Conservation (phyloP, 495 filamentous ascomycete species). For the Xylaria cubensis region DNA sequence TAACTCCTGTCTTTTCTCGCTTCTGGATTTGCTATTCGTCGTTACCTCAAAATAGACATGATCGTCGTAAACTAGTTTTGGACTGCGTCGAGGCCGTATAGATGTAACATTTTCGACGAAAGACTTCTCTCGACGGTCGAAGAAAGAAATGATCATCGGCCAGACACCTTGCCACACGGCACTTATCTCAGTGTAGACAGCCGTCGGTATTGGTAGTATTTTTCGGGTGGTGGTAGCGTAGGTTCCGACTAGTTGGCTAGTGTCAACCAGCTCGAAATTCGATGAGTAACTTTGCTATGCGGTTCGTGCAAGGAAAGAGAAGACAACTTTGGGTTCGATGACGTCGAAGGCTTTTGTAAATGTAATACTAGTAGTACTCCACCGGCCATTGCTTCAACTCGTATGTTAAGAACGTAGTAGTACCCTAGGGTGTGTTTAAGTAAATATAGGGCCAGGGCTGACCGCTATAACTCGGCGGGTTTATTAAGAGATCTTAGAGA, state of each 20-base stretch:
- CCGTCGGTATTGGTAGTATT: not conserved
- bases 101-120: not conserved
- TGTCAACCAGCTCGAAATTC: not conserved
- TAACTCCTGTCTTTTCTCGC: not conserved
- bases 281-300: not conserved
- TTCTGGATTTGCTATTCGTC: not conserved
- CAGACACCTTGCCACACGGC: slow-evolving; percentile 17
- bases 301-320: slow-evolving; percentile 3
- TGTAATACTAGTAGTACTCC: not conserved
- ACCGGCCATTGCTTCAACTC: not conserved
- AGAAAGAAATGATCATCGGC: slow-evolving; percentile 22
- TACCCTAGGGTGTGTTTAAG: slow-evolving; percentile 9
- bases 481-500: not conserved
- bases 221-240: not conserved
- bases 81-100: slow-evolving; percentile 9
- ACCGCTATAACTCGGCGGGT: not conserved
- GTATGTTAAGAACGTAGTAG: not conserved
- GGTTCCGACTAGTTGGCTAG: not conserved
- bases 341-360: slow-evolving; percentile 21
- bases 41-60: slow-evolving; percentile 7
- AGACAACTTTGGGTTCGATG: slow-evolving; percentile 14
- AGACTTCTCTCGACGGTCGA: not conserved
- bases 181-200: not conserved
- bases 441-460: slow-evolving; percentile 10
- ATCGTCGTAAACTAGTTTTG: slow-evolving; percentile 12